These are phyloP conservation scores for Cercospora citrullina DNA, from an alignment of 2,329 filamentous ascomycete genomes.

Conservation along the genomic window DNA sequence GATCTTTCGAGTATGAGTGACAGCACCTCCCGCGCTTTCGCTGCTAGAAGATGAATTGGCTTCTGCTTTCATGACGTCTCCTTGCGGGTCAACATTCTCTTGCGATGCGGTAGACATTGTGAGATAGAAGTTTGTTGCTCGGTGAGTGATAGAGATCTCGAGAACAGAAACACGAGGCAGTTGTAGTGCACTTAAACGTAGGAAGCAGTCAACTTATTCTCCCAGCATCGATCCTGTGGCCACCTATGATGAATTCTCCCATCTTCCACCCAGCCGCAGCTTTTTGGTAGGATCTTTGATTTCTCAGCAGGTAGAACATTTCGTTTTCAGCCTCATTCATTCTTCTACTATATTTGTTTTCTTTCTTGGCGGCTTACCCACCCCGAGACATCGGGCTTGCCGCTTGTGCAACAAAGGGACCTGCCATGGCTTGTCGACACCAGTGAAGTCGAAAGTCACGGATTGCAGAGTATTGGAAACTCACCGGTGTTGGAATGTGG, in stretches of 20 bases:
- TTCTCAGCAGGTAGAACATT: neutral
- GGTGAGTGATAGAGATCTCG: neutral
- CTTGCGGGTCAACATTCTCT: neutral
- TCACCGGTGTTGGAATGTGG: neutral
- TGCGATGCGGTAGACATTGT: neutral
- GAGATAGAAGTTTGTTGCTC: neutral
- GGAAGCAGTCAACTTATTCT: neutral
- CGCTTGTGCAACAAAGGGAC: neutral
- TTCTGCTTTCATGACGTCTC: neutral
- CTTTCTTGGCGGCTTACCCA: neutral
- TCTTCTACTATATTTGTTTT: neutral
- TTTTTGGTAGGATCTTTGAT: neutral
- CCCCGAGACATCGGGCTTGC: neutral
- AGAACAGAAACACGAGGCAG: neutral
- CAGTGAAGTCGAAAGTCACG: neutral
- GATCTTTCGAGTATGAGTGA: neutral
- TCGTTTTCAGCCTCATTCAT: neutral
- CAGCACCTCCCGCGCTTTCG: neutral
- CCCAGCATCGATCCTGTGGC: neutral
- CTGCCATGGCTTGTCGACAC: neutral
- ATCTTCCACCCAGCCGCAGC: neutral
- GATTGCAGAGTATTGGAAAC: neutral
- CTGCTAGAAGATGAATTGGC: neutral
- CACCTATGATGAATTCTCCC: neutral
- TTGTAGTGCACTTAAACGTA: neutral